Evolutionary conservation across 1,284 basidiomycete genomes (phyloP), one percentile per base, ranked within the genome.

Genomic region (Ustilago bromivora): DNA sequence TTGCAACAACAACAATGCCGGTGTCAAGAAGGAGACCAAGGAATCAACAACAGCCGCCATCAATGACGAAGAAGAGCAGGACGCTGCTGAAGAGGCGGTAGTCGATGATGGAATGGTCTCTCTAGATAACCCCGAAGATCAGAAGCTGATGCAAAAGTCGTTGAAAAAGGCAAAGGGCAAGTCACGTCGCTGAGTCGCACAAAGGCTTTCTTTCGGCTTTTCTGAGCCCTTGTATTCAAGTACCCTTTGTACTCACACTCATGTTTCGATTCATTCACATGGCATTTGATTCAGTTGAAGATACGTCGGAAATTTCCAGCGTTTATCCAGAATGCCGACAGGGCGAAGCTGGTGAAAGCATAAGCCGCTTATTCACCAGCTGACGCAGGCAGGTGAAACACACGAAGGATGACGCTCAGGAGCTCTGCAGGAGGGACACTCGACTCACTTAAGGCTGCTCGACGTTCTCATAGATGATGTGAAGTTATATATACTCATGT

Each of bases 91-190:
- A 6, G 38, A 19, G 3, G 58, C 47, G 12, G 54, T 32, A 31
- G 52, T 36, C 53, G 53, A 71, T 15, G 41, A 59, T 13, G 69
- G 54, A 1, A 12, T 67, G 56, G 67, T 65, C 19, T 64, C 65
- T 31, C 56, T 78, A 52, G 72, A 78, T 43, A 66, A 75, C 13
- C 68, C 72, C 1, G 69, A 73, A 23, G 76, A 78, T 52, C 62
- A 78, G n/a, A 71, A 75, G 38, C 53, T 71, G 32, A 78, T 78
- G 64, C 61, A 73, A 51, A 78, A 78, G 52, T 65, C 63, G 36
- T 51, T 78, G 17, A 71, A 76, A 43, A 76, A 71, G 62, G 65
- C 71, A 47, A 67, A 67, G 62, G 65, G 65, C 52, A 67, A 67
- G 58, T 13, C 65, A 10, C 58, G 65, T 23, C 71, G 65, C 12